phyloP scores from a whole-genome alignment of 2,329 filamentous ascomycete genomes.

The Aspergillus viridinutans region DNA sequence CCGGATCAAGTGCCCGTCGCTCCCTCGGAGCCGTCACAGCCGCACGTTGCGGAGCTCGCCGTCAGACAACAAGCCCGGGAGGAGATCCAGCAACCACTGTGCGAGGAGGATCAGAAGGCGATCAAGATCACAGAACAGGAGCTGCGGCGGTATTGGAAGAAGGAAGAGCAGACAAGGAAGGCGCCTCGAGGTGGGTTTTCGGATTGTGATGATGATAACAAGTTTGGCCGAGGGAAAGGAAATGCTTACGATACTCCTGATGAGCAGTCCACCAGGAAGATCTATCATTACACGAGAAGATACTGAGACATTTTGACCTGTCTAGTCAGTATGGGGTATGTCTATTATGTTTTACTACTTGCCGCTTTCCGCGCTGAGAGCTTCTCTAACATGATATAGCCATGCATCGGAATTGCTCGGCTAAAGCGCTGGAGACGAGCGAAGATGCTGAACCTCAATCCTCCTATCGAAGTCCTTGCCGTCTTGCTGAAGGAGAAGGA shows the following conservation, averaged over 20 bases:
- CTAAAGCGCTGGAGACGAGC: conserved; percentile 85
- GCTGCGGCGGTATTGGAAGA: conserved; percentile 73
- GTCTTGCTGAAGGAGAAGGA: conserved; percentile 65
- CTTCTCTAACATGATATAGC: conserved; percentile 49
- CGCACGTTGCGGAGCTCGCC: conserved; percentile 32
- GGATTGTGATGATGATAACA: background rate
- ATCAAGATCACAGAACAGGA: conserved; percentile 62
- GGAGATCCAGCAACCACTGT: conserved; percentile 32
- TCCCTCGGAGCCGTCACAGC: conserved; percentile 23
- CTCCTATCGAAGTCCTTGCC: conserved; percentile 84
- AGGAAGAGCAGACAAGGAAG: conserved; percentile 64
- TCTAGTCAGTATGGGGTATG: conserved; percentile 87
- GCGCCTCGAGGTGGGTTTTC: conserved; percentile 52
- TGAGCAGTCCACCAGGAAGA: conserved; percentile 68
- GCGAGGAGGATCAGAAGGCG: conserved; percentile 46
- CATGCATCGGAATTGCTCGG: conserved; percentile 79
- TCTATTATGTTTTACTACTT: conserved; percentile 21
- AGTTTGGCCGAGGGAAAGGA: background rate
- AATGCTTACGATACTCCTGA: background rate
- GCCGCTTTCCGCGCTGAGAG: background rate
- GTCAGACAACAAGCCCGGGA: conserved; percentile 48
- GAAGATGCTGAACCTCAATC: conserved; percentile 73
- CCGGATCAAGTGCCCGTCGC: conserved; percentile 25
- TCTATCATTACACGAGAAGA: conserved; percentile 71
- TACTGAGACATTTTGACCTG: conserved; percentile 87